Evolutionary conservation across 768 basidiomycete genomes (phyloP).

Genomic region (Gautieria morchelliformis): DNA sequence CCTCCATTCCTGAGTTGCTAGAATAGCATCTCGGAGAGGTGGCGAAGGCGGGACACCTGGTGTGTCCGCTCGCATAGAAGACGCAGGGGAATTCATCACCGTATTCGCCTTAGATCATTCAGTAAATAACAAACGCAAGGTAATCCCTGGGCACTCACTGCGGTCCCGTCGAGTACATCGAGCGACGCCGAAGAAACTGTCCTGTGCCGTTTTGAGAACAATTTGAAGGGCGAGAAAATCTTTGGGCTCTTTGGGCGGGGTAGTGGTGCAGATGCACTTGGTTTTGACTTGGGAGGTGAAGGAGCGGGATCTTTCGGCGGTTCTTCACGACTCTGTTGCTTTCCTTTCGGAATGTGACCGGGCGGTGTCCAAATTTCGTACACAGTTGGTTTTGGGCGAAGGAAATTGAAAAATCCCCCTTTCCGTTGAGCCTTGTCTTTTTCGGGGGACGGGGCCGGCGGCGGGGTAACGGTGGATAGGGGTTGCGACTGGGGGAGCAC

Average conservation of each 20-base stretch:
- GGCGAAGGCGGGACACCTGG: constrained; percentile 41
- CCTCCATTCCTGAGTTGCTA: constrained; percentile 64
- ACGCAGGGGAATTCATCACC: constrained; percentile 64
- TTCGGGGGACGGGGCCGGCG: constrained; percentile 25
- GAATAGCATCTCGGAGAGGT: constrained; percentile 50
- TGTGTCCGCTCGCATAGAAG: constrained; percentile 55
- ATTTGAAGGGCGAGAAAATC: constrained; percentile 42
- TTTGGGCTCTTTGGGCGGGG: constrained; percentile 6
- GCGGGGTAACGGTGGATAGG: constrained; percentile 28
- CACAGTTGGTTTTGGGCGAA: constrained; percentile 16
- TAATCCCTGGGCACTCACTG: constrained; percentile 38
- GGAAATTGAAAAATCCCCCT: constrained; percentile 28
- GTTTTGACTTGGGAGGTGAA: constrained; percentile 20
- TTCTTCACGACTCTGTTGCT: constrained; percentile 2
- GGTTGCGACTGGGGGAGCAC: constrained; percentile 26
- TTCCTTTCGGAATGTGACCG: constrained; percentile 1
- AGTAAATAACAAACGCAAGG: not conserved
- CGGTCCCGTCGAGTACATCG: constrained; percentile 72
- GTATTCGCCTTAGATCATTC: constrained; percentile 46
- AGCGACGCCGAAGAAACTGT: constrained; percentile 66
- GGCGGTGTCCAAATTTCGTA: constrained; percentile 11
- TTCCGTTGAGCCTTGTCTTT: constrained; percentile 21
- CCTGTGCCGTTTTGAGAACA: constrained; percentile 51
- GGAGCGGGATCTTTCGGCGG: constrained; percentile 10
- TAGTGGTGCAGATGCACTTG: not conserved